Conservation (phyloP, 164 flowering plant genomes). For the grape (Vitis vinifera) region DNA sequence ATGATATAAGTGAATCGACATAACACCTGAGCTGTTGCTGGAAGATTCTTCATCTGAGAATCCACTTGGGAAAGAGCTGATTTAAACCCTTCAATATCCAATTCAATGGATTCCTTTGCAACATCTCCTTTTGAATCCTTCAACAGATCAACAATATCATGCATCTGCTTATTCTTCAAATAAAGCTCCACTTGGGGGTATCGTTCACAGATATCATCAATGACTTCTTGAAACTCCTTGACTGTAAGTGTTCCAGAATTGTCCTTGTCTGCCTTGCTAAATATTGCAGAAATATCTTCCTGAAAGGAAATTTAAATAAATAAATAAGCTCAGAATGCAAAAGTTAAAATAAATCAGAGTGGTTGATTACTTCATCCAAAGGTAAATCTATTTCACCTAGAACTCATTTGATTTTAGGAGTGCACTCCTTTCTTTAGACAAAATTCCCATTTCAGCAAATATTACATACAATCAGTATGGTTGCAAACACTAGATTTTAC, state of each 20-base stretch:
- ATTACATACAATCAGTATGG: no score
- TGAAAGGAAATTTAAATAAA: constrained; percentile 14
- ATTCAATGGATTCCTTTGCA: constrained; percentile 49
- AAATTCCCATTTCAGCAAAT: no score
- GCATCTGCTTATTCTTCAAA: constrained; percentile 64
- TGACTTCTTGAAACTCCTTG: constrained; percentile 68
- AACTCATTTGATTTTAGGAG: no score
- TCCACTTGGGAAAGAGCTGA: constrained; percentile 78
- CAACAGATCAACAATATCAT: constrained; percentile 55
- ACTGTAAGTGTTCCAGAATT: constrained; percentile 90
- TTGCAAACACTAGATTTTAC: no score
- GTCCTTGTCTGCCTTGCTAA: constrained; percentile 82
- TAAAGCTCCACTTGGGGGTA: constrained; percentile 89
- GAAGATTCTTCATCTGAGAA: constrained; percentile 82
- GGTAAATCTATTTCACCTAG: no score
- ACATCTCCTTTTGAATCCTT: constrained; percentile 53
- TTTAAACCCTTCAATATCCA: constrained; percentile 76
- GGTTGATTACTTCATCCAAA: no score
- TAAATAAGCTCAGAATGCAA: neutral
- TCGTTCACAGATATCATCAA: constrained; percentile 68
- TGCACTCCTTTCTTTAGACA: no score
- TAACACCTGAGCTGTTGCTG: constrained; percentile 93
- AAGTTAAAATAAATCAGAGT: neutral
- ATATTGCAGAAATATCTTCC: constrained; percentile 86
- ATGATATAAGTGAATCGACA: neutral